Base-by-base conservation (phyloP, 148 eudicot species). In the Chenopodium quinoa region DNA sequence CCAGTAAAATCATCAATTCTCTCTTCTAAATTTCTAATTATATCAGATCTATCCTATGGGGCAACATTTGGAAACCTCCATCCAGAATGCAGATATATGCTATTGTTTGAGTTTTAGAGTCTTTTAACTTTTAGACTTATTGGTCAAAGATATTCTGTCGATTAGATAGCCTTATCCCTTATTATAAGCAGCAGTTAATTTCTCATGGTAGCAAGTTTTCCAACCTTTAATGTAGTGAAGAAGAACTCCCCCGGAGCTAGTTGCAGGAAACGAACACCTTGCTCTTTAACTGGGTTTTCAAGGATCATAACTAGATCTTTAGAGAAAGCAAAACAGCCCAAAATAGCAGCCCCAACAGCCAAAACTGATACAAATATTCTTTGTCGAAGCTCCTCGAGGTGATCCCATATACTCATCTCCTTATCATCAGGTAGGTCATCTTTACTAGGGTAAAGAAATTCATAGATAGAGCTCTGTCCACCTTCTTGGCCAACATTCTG, bases 221-320 rank as follows among this genome's bases (percentile, higher is more conserved):
- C 79, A 70, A 96, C 99, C 98, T 96, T 96, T 60, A 96, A 81
- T 79, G 98, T 90, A 54, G 99, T 96, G 84, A 96, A 96, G 93
- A 96, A 96, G 85, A 96, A 96, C 90, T 96, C 99, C 67, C 99
- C 99, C 79, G 98, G 99, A 80, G 91, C 99, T 84, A 96, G 87
- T 79, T 96, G 99, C 75, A 96, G 83, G 84, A 96, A 96, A 23
- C 99, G 90, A 84, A 96, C 98, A 82, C 99, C 99, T 82, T 96
- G 98, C 69, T 85, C 79, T 71, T 89, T 90, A 56, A 96, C 98
- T 70, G 99, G 99, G 84, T 90, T 90, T 87, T 96, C 98, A 79
- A 96, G 98, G 84, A 96, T 44, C 90, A 89, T 46, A 16, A 96
- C 90, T 83, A 96, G 88, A 46, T 93, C 99, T 76, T 96, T 96